These are phyloP conservation scores for Canavalia ensiformis DNA, from an alignment of 306 rosid species.

Conservation along the genomic window DNA sequence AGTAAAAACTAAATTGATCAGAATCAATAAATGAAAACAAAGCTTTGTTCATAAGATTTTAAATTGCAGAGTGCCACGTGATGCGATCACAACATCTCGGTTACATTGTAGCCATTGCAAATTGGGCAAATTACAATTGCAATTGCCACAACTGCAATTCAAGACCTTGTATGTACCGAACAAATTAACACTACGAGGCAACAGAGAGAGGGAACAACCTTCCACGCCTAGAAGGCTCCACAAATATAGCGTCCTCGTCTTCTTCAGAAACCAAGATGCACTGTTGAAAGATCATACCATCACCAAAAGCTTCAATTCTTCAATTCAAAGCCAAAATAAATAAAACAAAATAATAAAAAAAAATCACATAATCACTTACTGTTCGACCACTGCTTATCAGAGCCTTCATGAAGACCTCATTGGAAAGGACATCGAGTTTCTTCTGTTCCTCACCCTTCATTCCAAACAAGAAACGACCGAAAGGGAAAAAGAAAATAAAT, in stretches of 20 bases:
- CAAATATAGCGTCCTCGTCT: constrained; percentile 89
- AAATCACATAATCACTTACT: constrained; percentile 57
- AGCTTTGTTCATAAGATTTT: constrained; percentile 14
- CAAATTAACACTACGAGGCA: constrained; percentile 30
- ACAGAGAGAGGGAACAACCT: constrained; percentile 48
- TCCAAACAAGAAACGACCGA: constrained; percentile 36
- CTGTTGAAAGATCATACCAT: constrained; percentile 57
- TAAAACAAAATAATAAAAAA: neutral
- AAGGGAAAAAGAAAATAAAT: neutral
- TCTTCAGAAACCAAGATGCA: constrained; percentile 95
- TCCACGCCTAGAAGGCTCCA: constrained; percentile 72
- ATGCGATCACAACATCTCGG: neutral
- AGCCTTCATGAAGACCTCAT: constrained; percentile 95
- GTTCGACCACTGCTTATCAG: constrained; percentile 94
- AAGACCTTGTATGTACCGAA: constrained; percentile 25
- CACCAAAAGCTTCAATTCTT: constrained; percentile 37
- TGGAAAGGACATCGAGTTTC: constrained; percentile 96
- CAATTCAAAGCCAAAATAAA: constrained; percentile 8
- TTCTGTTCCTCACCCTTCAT: constrained; percentile 96
- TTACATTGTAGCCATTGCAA: neutral
- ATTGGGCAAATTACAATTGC: neutral
- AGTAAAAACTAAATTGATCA: neutral
- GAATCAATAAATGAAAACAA: neutral
- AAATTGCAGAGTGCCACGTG: constrained; percentile 10
- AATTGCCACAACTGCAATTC: neutral